Conservation (phyloP, 768 basidiomycete species). For the Boletus bicolor region DNA sequence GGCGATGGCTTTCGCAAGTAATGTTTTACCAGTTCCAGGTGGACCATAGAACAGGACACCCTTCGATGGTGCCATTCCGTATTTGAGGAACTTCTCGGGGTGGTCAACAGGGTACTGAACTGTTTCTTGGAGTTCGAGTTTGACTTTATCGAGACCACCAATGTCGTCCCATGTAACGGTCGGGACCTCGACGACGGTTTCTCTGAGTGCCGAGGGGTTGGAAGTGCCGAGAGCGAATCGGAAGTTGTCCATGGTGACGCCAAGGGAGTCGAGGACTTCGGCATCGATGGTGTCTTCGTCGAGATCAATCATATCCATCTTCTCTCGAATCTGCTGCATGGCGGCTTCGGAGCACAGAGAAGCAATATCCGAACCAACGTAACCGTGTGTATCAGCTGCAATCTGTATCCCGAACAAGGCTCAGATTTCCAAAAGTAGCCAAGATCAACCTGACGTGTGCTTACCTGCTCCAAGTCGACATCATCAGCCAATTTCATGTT, state of each 20-base stretch:
- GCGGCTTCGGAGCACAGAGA: constrained; percentile 98
- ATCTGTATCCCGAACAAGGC: constrained; percentile 51
- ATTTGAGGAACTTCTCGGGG: constrained; percentile 99
- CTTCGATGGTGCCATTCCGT: constrained; percentile 99
- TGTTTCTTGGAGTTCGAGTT: constrained; percentile 97
- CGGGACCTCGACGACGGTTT: constrained; percentile 99
- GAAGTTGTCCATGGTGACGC: constrained; percentile 99
- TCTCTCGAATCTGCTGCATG: constrained; percentile 99
- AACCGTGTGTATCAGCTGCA: constrained; percentile 98
- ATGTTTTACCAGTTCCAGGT: constrained; percentile 99
- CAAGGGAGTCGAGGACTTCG: constrained; percentile 96
- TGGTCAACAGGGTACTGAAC: constrained; percentile 99
- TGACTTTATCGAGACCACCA: constrained; percentile 99
- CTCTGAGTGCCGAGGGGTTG: constrained; percentile 97
- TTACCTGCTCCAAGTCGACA: constrained; percentile 92
- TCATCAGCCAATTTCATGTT: constrained; percentile 99
- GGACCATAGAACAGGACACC: constrained; percentile 99
- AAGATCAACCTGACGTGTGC: background rate
- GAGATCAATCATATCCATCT: constrained; percentile 97
- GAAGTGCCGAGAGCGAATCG: constrained; percentile 96
- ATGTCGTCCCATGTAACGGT: constrained; percentile 99
- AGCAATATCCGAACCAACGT: constrained; percentile 97
- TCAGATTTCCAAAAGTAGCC: constrained; percentile 1
- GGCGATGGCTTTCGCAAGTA: constrained; percentile 98
- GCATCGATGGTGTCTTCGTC: constrained; percentile 99